These are phyloP conservation scores for Tirmania nivea DNA, from an alignment of 495 filamentous ascomycete species.

Conservation along the genomic window DNA sequence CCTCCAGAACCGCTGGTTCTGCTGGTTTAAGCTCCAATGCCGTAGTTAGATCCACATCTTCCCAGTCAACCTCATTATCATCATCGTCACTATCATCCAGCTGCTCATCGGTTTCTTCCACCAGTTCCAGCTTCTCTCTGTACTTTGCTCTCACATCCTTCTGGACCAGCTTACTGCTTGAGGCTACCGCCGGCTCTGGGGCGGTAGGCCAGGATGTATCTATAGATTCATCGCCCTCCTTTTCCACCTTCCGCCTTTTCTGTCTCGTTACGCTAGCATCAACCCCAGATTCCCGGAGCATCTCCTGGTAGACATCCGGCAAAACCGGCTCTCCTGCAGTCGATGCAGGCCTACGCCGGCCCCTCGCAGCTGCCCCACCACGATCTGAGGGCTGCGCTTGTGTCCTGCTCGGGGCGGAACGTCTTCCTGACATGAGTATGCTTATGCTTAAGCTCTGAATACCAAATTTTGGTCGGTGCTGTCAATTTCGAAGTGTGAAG, in stretches of 20 bases:
- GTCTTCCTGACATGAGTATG: neutral
- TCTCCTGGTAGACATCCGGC: constrained; percentile 34
- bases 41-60: constrained; percentile 33
- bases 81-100: constrained; percentile 14
- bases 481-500: too few species aligned
- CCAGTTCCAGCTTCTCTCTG: neutral
- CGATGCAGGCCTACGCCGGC: neutral
- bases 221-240: neutral
- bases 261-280: constrained; percentile 22
- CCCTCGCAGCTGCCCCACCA: neutral
- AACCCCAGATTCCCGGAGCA: constrained; percentile 37
- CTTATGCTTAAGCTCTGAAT: neutral
- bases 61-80: constrained; percentile 49
- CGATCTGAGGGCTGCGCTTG: neutral
- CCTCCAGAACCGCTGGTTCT: constrained; percentile 26
- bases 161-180: neutral
- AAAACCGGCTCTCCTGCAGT: neutral
- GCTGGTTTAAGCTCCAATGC: constrained; percentile 6
- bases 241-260: neutral
- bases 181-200: neutral
- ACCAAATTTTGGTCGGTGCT: too few species aligned
- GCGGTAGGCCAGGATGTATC: neutral
- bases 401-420: neutral
- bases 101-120: too few species aligned
- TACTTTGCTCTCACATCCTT: constrained; percentile 1